These are phyloP conservation scores for Scutellaria baicalensis DNA, from an alignment of 257 asterid species.

Conservation along the genomic window DNA sequence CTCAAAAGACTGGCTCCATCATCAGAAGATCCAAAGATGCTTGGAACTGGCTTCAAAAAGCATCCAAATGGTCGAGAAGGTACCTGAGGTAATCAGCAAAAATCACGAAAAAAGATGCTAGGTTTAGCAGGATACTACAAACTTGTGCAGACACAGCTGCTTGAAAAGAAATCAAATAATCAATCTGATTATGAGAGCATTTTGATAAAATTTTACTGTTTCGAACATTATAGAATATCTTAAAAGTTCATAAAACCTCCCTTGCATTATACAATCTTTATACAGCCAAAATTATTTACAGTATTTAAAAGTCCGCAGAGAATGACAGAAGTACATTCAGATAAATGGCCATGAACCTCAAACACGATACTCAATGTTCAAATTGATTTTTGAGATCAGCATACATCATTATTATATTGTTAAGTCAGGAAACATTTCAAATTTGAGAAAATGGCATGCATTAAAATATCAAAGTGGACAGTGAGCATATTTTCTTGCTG, in stretches of 20 bases:
- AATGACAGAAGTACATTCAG: background rate
- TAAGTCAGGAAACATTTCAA: conserved; percentile 3
- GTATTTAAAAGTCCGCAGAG: background rate
- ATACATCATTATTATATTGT: background rate
- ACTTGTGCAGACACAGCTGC: background rate
- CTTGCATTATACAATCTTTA: conserved; percentile 5
- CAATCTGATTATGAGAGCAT: background rate
- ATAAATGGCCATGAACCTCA: background rate
- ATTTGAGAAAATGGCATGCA: background rate
- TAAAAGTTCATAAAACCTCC: background rate
- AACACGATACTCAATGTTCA: background rate
- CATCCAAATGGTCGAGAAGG: conserved; percentile 89
- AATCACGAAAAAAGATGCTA: conserved; percentile 19
- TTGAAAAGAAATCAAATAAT: background rate
- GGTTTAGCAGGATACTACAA: conserved; percentile 1
- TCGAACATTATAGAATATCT: background rate
- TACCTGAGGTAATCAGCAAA: conserved; percentile 51
- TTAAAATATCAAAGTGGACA: background rate
- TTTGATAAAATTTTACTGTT: background rate
- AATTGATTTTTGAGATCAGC: background rate
- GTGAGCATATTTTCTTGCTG: background rate
- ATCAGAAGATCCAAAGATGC: conserved; percentile 77
- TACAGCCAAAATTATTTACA: background rate
- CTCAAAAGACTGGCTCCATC: conserved; percentile 84
- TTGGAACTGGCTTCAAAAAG: conserved; percentile 90